Evolutionary conservation across 345 rosid genomes (phyloP), one percentile per base, ranked within the genome.

Genomic region (Turritis glabra): DNA sequence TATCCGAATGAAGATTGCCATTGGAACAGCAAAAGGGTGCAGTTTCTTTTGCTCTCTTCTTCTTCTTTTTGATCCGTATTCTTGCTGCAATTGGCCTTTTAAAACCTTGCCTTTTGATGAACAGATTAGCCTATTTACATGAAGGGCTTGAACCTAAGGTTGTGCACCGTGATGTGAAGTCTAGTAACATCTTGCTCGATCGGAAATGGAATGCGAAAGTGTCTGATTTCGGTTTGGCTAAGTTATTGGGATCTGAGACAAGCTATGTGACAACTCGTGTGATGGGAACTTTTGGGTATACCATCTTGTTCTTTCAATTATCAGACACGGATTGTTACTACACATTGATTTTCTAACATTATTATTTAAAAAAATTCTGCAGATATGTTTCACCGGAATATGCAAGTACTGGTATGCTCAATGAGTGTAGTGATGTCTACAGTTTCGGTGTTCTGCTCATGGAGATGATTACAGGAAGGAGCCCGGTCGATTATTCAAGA

Each of bases 111-210:
- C 18, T 51, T 82, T 77, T 65, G 74, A 51, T 33, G 68, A 57
- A 69, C 87, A 90, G 98, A 72, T 82, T 90, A 57, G 93, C 97
- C n/a, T 90, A 90, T 84, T 82, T 93, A 80, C 98, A 93, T 26
- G 97, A 90, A 82, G 98, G 98, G 46, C 88, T 93, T 72, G 96
- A 93, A 73, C 98, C 98, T 17, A 93, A 90, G 82, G 98, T 90
- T 56, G 97, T 90, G 76, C 98, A 93, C 53, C 93, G 96, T 12
- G 97, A 93, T 79, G 96, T 93, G 61, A 93, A 93, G 79, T 90
- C 98, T 19, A 90, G 98, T 77, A 89, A 93, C 73, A 90, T 93
- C 80, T 89, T 93, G 74, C 84, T 90, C 15, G 97, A 89, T 57
- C 88, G 43, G 63, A 89, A 87, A 56, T 90, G 98, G 98, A 90